Evolutionary conservation across 179 eudicot species (phyloP), one percentile per base, ranked within the genome.

Genomic region (Pouteria campechiana): DNA sequence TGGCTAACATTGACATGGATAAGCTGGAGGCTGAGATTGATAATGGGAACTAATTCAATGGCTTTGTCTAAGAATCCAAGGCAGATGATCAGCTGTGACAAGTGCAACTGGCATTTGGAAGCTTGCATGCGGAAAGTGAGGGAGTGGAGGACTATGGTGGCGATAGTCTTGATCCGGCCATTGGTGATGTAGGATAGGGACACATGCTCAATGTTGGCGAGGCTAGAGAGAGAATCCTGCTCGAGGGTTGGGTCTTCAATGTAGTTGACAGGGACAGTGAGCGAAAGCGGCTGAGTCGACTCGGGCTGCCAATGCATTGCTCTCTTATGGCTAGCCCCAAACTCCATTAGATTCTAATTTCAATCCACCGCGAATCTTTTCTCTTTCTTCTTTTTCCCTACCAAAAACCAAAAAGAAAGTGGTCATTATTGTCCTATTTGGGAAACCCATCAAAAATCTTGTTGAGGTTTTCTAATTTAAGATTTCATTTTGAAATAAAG

Each of bases 71-170:
- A 36, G 37, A 95, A 90, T 32, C 98, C 95, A 44, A 90, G 98
- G 52, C 95, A 90, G 37, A 90, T 78, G 20, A 90, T 55, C 37
- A 90, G 83, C 68, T 81, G 95, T 78, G 78, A 65, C 13, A 94
- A 78, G 7, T 78, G 79, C 33, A 90, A 82, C 4, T 87, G 98
- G 55, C 98, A 79, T 49, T 90, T 95, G 20, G 98, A 93, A 55
- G 95, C 98, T 41, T 95, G 94, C 5, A 95, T 95, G 54, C 81
- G 94, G 69, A 79, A 90, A 2, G 93, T 65, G 54, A 90, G 90
- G 3, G 95, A 90, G 73, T 90, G 98, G 46, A 90, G 65, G n/a
- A 90, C 67, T 0, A 90, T 82, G 4, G 94, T 94, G 23, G 84
- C 41, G 56, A 90, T 94, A 0, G 90, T 55, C 48, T 76, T 81